Evolutionary conservation across 805 yeast species (phyloP), one percentile per base, ranked within the genome.

Genomic region (Candida lessepsii): DNA sequence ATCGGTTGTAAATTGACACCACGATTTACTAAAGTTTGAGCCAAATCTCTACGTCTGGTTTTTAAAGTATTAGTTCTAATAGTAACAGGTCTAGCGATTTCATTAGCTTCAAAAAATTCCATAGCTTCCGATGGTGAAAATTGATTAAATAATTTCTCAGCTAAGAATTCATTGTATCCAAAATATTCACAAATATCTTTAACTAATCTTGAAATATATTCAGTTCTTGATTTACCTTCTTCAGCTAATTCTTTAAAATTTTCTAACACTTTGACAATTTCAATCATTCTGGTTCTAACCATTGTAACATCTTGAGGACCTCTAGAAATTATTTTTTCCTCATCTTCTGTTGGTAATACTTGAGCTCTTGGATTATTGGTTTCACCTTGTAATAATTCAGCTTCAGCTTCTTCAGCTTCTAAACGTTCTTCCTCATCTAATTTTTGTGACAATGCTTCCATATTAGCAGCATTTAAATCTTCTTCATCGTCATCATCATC

Each of bases 61-160:
- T 84, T 86, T 49, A 93, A 73, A 13, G 99, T 93, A 65, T 93
- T 93, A n/a, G 99, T 90, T 73, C 99, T 84, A 53, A 93, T 90
- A 15, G 98, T 93, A 42, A 93, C 76, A 35, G 99, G 99, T 62
- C 99, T 79, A 23, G 96, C 85, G 41, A 91, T 86, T 69, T 93
- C 99, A 66, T 93, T 93, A 25, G 99, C 98, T 71, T 93, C 99
- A 54, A 93, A 93, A 58, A 93, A 93, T 65, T 93, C 99, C 76
- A 93, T 78, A 10, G 99, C 98, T 70, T 93, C 99, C 9, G 93
- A 75, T 28, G 98, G 97, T 14, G 95, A 79, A 60, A 93, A 93
- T 46, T 93, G 71, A 53, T 90, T 80, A 72, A 90, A 93, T 43
- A 91, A 74, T 65, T 93, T 91, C 60, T 90, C 96, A 25, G 99